Evolutionary conservation across 139 green algal species (phyloP).

Genomic region (Edaphochlamys debaryana): DNA sequence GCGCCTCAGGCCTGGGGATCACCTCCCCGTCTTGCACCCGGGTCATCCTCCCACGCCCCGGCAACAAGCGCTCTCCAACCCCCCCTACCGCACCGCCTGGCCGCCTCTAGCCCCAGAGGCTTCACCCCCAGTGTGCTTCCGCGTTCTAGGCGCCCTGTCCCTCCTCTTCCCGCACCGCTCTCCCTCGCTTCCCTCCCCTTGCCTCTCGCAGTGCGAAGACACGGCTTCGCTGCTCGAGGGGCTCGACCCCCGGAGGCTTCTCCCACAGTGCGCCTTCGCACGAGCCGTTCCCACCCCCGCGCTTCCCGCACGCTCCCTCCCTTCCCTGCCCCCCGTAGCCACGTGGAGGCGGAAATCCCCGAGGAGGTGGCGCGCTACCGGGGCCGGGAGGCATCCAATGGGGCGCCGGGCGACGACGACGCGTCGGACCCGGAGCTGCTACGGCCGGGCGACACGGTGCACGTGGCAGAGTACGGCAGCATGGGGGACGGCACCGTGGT

Average conservation of each 20-base stretch:
- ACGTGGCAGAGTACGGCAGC: conserved; percentile 9
- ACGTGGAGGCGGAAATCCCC: conserved; percentile 30
- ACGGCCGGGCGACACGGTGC: conserved; percentile 34
- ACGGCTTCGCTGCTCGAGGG: no score
- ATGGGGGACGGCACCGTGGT: conserved; percentile 1
- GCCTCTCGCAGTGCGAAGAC: no score
- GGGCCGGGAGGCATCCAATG: neutral
- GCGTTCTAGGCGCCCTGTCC: no score
- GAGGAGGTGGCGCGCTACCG: conserved; percentile 16
- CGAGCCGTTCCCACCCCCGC: no score
- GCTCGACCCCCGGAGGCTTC: no score
- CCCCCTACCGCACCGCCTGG: neutral
- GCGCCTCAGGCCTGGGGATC: no score
- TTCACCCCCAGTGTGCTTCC: no score
- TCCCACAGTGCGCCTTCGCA: no score
- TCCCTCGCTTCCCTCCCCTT: no score
- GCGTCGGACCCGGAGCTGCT: neutral
- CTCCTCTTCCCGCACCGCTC: no score
- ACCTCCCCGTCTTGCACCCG: no score
- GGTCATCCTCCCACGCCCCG: no score
- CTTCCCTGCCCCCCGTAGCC: neutral
- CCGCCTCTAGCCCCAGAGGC: neutral
- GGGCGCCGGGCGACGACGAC: neutral
- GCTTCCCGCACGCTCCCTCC: neutral
- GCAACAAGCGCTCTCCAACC: neutral